Evolutionary conservation across 139 green algal species (phyloP), one percentile per base, ranked within the genome.

Genomic region (Coelastrella sp.): DNA sequence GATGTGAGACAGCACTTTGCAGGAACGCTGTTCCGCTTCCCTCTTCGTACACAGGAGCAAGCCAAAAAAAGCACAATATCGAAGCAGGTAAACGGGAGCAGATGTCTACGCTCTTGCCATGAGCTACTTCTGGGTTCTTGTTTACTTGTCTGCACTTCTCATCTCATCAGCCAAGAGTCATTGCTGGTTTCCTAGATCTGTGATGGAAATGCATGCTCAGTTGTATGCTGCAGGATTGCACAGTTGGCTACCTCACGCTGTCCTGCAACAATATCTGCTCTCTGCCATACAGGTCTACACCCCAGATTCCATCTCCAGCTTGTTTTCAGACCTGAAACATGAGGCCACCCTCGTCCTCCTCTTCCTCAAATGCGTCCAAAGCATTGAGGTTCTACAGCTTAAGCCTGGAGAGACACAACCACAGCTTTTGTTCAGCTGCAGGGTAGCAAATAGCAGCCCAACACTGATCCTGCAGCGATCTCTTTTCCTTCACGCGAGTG

Each of bases 21-120:
- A 2, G 88, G 88, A n/a, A 97, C 94, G 3, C 82, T 97, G 4
- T 97, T 97, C 85, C 85, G 94, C 21, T 92, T 96, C 45, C 91
- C 94, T 4, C 86, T 96, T 50, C 86, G 93, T 4, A 92, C 88
- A 4, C 41, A 71, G 19, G 80, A 66, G 37, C 89, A 91, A 30
- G 91, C 93, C 15, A 79, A 72, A 2, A 41, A 35, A 3, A 93
- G 89, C 89, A 87, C 78, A 27, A 94, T 97, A 25, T 94, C 89
- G 41, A 93, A 93, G 77, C 90, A 95, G 91, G 89, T 88, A n/a
- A n/a, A n/a, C n/a, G n/a, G n/a, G n/a, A n/a, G n/a, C n/a, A n/a
- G n/a, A n/a, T n/a, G n/a, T n/a, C n/a, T n/a, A n/a, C n/a, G n/a
- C n/a, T n/a, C n/a, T n/a, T n/a, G n/a, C n/a, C n/a, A n/a, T n/a